Percentiles rank a stretch among this genome's conserved stretches.
phyloP scores from a whole-genome alignment of 768 basidiomycete species.

The Amanita inopinata region DNA sequence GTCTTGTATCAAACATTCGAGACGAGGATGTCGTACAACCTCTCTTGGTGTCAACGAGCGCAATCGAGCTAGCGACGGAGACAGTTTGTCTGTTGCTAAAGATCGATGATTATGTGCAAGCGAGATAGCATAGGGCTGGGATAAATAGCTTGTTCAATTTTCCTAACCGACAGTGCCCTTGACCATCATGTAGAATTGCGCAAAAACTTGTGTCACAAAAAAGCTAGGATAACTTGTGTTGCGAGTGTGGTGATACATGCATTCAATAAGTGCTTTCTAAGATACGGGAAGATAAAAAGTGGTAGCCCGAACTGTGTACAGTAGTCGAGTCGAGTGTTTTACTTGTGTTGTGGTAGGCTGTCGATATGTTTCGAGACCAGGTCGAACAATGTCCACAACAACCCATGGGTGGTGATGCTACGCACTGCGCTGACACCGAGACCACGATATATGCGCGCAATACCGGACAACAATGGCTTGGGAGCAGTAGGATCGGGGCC shows the following conservation, averaged over 20 bases:
- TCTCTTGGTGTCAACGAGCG: conserved; percentile 88
- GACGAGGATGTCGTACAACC: conserved; percentile 98
- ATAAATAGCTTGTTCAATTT: too few species aligned
- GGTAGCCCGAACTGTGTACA: conserved; percentile 1
- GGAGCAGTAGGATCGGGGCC: conserved; percentile 76
- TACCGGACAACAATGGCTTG: conserved; percentile 64
- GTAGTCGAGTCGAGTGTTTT: conserved; percentile 1
- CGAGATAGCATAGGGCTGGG: conserved; percentile 50
- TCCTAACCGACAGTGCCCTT: too few species aligned
- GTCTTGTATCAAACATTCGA: conserved; percentile 92
- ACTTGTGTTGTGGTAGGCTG: conserved; percentile 23
- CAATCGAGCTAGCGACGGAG: conserved; percentile 91
- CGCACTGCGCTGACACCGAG: conserved; percentile 89
- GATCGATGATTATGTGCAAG: conserved; percentile 90
- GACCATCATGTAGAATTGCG: neutral
- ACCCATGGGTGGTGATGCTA: conserved; percentile 87
- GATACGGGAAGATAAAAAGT: neutral
- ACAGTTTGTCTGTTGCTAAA: conserved; percentile 94
- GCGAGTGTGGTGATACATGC: conserved; percentile 6
- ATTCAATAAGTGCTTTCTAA: conserved; percentile 2
- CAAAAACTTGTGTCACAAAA: neutral
- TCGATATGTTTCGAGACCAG: conserved; percentile 69
- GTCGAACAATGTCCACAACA: conserved; percentile 93
- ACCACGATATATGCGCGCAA: conserved; percentile 84
- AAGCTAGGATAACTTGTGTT: neutral